A percentile compares a stretch with the other conserved stretches of the same genome.
phyloP scores from a whole-genome alignment of 768 basidiomycete species.

The Mycena metata region DNA sequence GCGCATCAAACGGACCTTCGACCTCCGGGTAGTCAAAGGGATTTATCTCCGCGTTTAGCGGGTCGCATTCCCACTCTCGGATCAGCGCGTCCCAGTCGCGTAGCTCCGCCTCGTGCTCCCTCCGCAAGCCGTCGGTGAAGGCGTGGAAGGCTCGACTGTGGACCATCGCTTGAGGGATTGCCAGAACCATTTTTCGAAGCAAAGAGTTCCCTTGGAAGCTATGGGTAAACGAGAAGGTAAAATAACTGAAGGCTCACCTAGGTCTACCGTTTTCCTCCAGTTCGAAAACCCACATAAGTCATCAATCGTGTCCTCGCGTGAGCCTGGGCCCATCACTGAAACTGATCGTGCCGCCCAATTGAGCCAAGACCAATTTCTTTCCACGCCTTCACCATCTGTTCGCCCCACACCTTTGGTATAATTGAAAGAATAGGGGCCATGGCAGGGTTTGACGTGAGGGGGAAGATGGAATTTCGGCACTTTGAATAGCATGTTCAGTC shows the following conservation, averaged over 20 bases:
- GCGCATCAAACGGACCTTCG: not conserved
- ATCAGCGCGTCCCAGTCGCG: not conserved
- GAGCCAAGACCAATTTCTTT: conserved; percentile 49
- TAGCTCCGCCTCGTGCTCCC: conserved; percentile 4
- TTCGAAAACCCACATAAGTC: conserved; percentile 43
- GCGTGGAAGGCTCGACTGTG: conserved; percentile 10
- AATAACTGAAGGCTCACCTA: conserved; percentile 31
- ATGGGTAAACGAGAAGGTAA: too few species aligned
- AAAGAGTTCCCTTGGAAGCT: conserved; percentile 36
- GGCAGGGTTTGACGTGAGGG: conserved; percentile 43
- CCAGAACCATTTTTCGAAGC: conserved; percentile 26
- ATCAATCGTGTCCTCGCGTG: conserved; percentile 43
- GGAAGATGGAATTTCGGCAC: conserved; percentile 54
- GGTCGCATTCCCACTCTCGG: not conserved
- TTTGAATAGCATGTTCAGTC: not conserved
- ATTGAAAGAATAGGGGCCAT: conserved; percentile 47
- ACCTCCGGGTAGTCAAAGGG: not conserved
- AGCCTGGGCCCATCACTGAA: conserved; percentile 41
- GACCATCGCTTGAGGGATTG: conserved; percentile 19
- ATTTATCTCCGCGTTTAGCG: not conserved
- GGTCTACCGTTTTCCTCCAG: conserved; percentile 37
- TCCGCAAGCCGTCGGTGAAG: not conserved
- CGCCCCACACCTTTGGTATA: conserved; percentile 42
- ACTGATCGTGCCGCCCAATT: conserved; percentile 35
- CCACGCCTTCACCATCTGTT: conserved; percentile 52